Conservation (phyloP, 176 grass and related monocot species). For the Calamus simplicifolius region DNA sequence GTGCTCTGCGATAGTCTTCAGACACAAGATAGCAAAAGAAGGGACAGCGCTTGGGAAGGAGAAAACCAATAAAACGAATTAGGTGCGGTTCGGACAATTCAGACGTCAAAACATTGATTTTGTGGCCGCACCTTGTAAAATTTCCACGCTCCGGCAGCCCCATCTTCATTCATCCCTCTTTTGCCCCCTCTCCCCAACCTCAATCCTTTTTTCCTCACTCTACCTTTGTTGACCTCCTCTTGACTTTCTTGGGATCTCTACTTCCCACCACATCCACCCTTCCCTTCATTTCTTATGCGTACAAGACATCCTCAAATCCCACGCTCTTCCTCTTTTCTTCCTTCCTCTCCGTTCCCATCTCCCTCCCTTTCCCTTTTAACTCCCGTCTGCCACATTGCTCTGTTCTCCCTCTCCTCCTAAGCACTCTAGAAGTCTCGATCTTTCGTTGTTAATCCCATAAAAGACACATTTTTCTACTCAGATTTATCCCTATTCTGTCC, state of each 20-base stretch:
- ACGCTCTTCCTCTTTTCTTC: constrained; percentile 7
- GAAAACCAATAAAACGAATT: too few species aligned
- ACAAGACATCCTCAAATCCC: constrained; percentile 53
- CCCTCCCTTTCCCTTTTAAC: constrained; percentile 9
- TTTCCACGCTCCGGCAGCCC: too few species aligned
- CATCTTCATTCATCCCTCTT: neutral
- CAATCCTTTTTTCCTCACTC: neutral
- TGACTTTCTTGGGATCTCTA: constrained; percentile 37
- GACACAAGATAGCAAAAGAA: too few species aligned
- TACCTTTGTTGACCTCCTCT: neutral
- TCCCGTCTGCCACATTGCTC: constrained; percentile 8
- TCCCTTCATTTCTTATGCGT: constrained; percentile 61
- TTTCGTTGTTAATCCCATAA: neutral
- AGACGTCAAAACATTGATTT: too few species aligned
- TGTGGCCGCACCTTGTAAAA: too few species aligned
- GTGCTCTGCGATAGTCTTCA: too few species aligned
- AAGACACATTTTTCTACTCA: too few species aligned
- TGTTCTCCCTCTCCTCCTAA: constrained; percentile 1
- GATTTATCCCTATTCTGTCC: constrained; percentile 2
- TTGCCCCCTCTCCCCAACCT: neutral
- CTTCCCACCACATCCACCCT: constrained; percentile 28
- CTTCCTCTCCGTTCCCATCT: constrained; percentile 2
- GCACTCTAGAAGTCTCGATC: neutral
- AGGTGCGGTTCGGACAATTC: too few species aligned
- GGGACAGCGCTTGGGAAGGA: too few species aligned